Evolutionary conservation across 768 basidiomycete genomes (phyloP), one percentile per base, ranked within the genome.

Genomic region (Boletus reticuloceps): DNA sequence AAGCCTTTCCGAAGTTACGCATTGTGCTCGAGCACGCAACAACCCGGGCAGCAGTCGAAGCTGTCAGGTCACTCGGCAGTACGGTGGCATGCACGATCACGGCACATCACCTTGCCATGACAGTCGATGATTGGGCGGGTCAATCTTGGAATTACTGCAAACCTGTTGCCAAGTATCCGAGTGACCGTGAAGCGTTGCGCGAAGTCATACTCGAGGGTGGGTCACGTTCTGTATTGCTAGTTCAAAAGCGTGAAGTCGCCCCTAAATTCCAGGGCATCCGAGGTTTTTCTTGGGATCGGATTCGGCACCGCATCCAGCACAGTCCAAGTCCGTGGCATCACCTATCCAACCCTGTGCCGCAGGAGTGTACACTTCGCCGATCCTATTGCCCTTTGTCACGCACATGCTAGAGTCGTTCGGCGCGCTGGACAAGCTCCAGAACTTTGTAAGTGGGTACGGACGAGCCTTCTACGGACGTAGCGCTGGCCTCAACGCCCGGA

Each of bases 1-100:
- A 74, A 48, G 79, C 82, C 19, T 99, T 98, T 72, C 97, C 97
- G 29, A 79, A 77, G 48, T 83, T 99, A 47, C 88, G 93, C 45
- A 98, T 99, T 60, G 96, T 99, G 3, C 84, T 98, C 32, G 96
- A 98, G 72, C 96, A 98, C 64, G 96, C 95, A 25, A 98, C 96
- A 0, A 95, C 94, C 3, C 82, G 89, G 40, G 91, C 90, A 25
- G 94, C 96, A 1, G 83, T 98, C 13, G 92, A 94, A 59, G 81
- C 85, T 16, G 94, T 97, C 53, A 86, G 89, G 73, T 74, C 78
- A 43, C 82, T 85, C 56, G 94, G 84, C 1, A 75, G 77, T 61
- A 97, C 87, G 19, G 94, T 99, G 40, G 96, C 86, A 19, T 98
- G 97, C 71, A 91, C 94, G 9, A 98, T 99, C 72, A 99, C 97